These are phyloP conservation scores for Linnemannia zychae DNA, from an alignment of 192 early-diverging fungal species.

Conservation along the genomic window DNA sequence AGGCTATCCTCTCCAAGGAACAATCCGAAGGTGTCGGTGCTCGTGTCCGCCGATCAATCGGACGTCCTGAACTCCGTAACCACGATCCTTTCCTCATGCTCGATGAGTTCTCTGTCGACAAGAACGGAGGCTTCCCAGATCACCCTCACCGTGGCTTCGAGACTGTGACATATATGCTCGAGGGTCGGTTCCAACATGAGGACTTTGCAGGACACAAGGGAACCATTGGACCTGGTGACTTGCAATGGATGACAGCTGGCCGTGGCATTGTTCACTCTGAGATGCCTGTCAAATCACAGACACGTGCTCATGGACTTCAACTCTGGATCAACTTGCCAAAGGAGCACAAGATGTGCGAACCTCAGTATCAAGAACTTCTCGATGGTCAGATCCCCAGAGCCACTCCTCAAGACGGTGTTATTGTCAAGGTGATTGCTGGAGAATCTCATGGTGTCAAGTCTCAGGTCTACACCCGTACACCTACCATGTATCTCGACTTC, in stretches of 20 bases:
- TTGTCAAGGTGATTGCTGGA: too few relatives aligned
- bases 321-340: constrained; percentile 75
- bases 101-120: constrained; percentile 36
- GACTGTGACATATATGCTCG: too few relatives aligned
- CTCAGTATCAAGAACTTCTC: constrained; percentile 59
- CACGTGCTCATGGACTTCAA: constrained; percentile 64
- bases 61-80: constrained; percentile 57
- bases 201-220: too few relatives aligned
- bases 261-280: too few relatives aligned
- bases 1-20: constrained; percentile 20
- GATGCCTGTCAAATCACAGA: too few relatives aligned
- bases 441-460: too few relatives aligned
- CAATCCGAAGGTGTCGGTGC: constrained; percentile 86
- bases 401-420: too few relatives aligned
- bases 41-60: constrained; percentile 83
- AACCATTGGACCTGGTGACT: too few relatives aligned
- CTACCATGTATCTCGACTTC: constrained; percentile 49
- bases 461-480: constrained; percentile 26
- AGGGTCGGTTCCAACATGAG: too few relatives aligned
- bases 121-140: constrained; percentile 55
- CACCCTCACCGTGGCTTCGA: too few relatives aligned
- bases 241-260: too few relatives aligned
- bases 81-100: constrained; percentile 58
- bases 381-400: too few relatives aligned
- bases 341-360: constrained; percentile 63